These are phyloP conservation scores for Candida patagonica DNA, from an alignment of 805 yeast species.

Conservation along the genomic window DNA sequence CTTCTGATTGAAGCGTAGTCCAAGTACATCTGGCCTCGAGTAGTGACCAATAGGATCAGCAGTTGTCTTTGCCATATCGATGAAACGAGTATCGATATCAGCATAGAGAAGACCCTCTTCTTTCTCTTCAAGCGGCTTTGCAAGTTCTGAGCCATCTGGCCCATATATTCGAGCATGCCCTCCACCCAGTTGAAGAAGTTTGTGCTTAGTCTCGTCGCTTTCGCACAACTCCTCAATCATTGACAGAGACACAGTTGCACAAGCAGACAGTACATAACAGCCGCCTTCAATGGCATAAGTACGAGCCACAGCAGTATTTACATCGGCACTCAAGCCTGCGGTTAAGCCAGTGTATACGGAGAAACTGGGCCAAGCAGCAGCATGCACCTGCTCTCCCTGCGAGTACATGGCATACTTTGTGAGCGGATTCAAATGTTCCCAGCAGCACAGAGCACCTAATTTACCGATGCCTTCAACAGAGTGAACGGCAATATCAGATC, in stretches of 20 bases:
- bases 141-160: slow-evolving; percentile 37
- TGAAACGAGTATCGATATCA: slow-evolving; percentile 32
- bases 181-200: slow-evolving; percentile 32
- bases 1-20: no score
- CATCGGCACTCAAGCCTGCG: no score
- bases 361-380: slow-evolving; percentile 7
- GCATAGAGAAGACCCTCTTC: slow-evolving; percentile 33
- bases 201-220: slow-evolving; percentile 24
- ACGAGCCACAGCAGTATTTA: slow-evolving; percentile 34
- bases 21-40: slow-evolving; percentile 36
- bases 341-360: no score
- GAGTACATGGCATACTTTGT: slow-evolving; percentile 35
- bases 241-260: slow-evolving; percentile 33
- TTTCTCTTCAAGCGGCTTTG: slow-evolving; percentile 35
- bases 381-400: slow-evolving; percentile 24
- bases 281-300: slow-evolving; percentile 37
- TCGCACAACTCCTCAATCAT: slow-evolving; percentile 11
- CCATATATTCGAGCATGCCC: slow-evolving; percentile 33
- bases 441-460: slow-evolving; percentile 40
- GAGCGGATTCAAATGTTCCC: slow-evolving; percentile 39
- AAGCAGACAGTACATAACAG: slow-evolving; percentile 32
- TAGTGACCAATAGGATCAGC: slow-evolving; percentile 38
- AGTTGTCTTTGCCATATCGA: slow-evolving; percentile 34
- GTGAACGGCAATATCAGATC: slow-evolving; percentile 33
- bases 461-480: slow-evolving; percentile 32